phyloP scores from a whole-genome alignment of 2,329 filamentous ascomycete species.

The Hawksworthiomyces lignivorus region DNA sequence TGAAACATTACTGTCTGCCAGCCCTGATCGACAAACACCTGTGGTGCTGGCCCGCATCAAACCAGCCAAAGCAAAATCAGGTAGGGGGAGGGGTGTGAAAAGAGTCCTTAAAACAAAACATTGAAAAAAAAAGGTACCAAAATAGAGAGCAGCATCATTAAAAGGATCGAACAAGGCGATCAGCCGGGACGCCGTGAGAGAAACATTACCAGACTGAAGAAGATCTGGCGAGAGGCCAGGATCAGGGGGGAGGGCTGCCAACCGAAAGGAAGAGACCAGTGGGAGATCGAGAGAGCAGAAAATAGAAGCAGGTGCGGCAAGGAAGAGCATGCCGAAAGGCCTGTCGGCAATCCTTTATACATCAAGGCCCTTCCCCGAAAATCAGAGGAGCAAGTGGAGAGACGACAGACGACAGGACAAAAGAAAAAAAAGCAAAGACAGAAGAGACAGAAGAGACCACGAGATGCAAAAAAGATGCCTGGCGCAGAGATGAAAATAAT shows the following conservation, averaged over 20 bases:
- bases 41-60: conserved; percentile 5
- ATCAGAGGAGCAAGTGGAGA: background rate
- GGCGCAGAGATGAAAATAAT: no score
- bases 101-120: background rate
- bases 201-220: background rate
- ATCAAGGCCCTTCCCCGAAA: conserved; percentile 2
- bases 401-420: background rate
- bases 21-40: conserved; percentile 16
- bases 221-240: background rate
- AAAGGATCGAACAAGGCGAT: no score
- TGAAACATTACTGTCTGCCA: conserved; percentile 14
- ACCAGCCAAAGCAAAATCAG: conserved; percentile 2
- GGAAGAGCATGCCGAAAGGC: conserved; percentile 1
- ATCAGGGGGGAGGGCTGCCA: background rate
- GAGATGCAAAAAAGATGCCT: background rate
- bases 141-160: no score
- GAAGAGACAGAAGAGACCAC: no score
- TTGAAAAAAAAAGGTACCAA: no score
- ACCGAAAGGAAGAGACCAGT: background rate
- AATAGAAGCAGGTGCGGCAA: background rate
- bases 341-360: conserved; percentile 10
- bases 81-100: background rate
- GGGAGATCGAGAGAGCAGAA: background rate
- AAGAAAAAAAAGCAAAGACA: background rate
- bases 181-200: no score